Evolutionary conservation across 306 rosid species (phyloP).

Genomic region (Cucumis melo): DNA sequence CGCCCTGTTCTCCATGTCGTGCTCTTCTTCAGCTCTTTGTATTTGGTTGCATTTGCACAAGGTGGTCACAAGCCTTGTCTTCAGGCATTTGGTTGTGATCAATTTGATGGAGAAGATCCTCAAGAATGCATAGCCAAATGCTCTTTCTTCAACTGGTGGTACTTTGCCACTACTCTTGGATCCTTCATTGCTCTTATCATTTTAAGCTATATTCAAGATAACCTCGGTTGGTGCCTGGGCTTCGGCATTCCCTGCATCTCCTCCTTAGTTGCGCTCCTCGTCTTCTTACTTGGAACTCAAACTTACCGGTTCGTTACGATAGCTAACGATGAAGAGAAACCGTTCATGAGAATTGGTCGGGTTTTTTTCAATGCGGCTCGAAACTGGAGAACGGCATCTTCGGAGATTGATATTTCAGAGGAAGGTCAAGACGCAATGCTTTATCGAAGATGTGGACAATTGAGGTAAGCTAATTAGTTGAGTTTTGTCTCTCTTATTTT

Average conservation of each 20-base stretch:
- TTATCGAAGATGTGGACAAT: slow-evolving; percentile 14
- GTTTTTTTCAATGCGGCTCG: slow-evolving; percentile 24
- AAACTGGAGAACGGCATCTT: slow-evolving; percentile 14
- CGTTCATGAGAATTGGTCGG: slow-evolving; percentile 25
- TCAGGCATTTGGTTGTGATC: slow-evolving; percentile 71
- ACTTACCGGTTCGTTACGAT: slow-evolving; percentile 24
- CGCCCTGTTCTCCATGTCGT: slow-evolving; percentile 15
- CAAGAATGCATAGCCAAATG: slow-evolving; percentile 47
- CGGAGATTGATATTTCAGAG: slow-evolving; percentile 8
- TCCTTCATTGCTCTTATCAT: slow-evolving; percentile 12
- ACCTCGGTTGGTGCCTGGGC: slow-evolving; percentile 48
- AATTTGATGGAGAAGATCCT: slow-evolving; percentile 47
- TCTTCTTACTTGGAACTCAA: slow-evolving; percentile 39
- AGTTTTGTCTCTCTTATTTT: background rate
- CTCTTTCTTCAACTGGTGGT: slow-evolving; percentile 83
- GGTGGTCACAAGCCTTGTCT: slow-evolving; percentile 79
- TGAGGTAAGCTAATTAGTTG: slow-evolving; percentile 14
- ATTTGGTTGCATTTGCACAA: slow-evolving; percentile 47
- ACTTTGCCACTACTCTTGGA: slow-evolving; percentile 33
- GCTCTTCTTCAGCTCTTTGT: slow-evolving; percentile 44
- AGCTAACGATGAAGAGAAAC: slow-evolving; percentile 12
- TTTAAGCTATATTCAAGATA: slow-evolving; percentile 32
- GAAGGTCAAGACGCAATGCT: slow-evolving; percentile 20
- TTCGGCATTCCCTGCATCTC: slow-evolving; percentile 44
- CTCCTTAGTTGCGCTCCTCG: slow-evolving; percentile 22